These are phyloP conservation scores for Scalesia atractyloides DNA, from an alignment of 129 eudicot species.

Conservation along the genomic window DNA sequence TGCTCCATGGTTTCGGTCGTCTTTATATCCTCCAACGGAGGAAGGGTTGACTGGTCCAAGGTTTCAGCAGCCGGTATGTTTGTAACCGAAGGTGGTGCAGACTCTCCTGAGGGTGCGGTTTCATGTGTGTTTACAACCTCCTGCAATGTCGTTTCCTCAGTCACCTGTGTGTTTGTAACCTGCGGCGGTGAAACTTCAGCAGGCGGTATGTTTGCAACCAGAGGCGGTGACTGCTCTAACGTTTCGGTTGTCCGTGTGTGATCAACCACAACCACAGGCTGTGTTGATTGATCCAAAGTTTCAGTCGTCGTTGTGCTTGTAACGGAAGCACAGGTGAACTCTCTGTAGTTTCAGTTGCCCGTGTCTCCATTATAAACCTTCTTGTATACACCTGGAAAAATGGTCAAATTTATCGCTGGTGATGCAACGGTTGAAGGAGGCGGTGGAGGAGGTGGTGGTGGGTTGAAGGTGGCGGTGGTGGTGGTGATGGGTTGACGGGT, in stretches of 20 bases:
- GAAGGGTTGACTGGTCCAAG: slow-evolving; percentile 19
- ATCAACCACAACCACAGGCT: slow-evolving; percentile 15
- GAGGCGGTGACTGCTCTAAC: slow-evolving; percentile 12
- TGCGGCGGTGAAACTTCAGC: slow-evolving; percentile 19
- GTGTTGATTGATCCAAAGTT: slow-evolving; percentile 24
- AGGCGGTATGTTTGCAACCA: slow-evolving; percentile 1
- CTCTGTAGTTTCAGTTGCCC: no score
- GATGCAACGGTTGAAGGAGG: no score
- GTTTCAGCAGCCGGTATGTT: slow-evolving; percentile 17
- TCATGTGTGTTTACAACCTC: slow-evolving; percentile 20
- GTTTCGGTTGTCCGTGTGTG: slow-evolving; percentile 25
- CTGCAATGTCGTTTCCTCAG: background rate
- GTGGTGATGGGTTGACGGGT: no score
- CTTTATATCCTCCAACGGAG: slow-evolving; percentile 23
- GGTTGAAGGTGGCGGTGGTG: no score
- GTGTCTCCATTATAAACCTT: no score
- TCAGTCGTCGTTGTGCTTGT: no score
- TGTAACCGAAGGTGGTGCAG: slow-evolving; percentile 13
- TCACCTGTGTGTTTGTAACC: slow-evolving; percentile 24
- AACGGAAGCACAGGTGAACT: no score
- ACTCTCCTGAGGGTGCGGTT: slow-evolving; percentile 24
- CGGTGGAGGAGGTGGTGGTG: no score
- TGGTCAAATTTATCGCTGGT: no score
- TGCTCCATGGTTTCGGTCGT: slow-evolving; percentile 26
- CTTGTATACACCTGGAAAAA: no score